Conservation (phyloP, 129 eudicot species). For the Arctium lappa region DNA sequence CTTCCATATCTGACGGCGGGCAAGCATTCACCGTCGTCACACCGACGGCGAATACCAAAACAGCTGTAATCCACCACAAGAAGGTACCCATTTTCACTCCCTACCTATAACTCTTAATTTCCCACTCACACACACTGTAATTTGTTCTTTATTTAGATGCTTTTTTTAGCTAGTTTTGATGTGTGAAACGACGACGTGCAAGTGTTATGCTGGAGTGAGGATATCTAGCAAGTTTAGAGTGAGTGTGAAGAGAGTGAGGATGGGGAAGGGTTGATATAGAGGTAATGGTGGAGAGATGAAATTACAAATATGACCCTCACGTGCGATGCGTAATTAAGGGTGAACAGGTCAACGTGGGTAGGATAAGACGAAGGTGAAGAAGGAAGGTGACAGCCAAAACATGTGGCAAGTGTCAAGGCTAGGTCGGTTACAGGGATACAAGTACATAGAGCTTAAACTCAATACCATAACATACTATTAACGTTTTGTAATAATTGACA, state of each 20-base stretch:
- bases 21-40: constrained; percentile 41
- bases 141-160: not conserved
- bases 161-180: constrained; percentile 1
- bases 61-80: constrained; percentile 14
- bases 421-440: not conserved
- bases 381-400: constrained; percentile 12
- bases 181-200: constrained; percentile 16
- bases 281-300: not conserved
- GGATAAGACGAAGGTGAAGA: constrained; percentile 30
- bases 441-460: not conserved
- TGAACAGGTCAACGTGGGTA: constrained; percentile 48
- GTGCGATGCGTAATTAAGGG: constrained; percentile 31
- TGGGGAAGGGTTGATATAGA: constrained; percentile 22
- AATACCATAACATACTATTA: not conserved
- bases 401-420: constrained; percentile 7
- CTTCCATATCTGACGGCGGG: constrained; percentile 65
- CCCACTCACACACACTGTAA: not conserved
- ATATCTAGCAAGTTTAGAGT: not conserved
- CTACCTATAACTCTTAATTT: not conserved
- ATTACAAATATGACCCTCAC: constrained; percentile 30
- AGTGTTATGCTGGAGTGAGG: not conserved
- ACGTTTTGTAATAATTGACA: not conserved
- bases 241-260: constrained; percentile 17
- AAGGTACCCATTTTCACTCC: constrained; percentile 21
- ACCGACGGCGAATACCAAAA: constrained; percentile 24